Evolutionary conservation across 495 filamentous ascomycete genomes (phyloP), one percentile per base, ranked within the genome.

Genomic region (Chaetomium tenue): DNA sequence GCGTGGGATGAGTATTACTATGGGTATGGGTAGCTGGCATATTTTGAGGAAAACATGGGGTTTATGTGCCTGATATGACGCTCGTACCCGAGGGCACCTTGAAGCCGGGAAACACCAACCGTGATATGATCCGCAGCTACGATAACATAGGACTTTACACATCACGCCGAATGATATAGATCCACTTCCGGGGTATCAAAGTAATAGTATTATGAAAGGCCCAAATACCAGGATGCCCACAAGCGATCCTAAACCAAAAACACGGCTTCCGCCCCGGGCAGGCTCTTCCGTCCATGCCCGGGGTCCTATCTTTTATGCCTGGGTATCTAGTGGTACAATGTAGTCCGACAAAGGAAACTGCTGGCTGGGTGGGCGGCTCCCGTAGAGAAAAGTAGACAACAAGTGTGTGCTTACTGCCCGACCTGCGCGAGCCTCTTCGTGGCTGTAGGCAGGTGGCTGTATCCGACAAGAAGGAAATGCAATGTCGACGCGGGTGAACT

Each of bases 261-360:
- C 28, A 42, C 16, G 20, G 28, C 26, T 39, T 60, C 46, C 46
- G 9, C 28, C 22, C 16, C 46, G 37, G 23, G 7, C 22, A 28
- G 55, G 55, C 55, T 46, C 30, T 2, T 60, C 5, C 15, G 30
- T 13, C 42, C 23, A 16, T 15, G 37, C 53, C 28, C 20, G 55
- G 20, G 50, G 47, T 40, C 28, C 28, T 28, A 47, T 42, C 30
- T 62, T 52, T 46, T 63, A 64, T 70, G 61, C 63, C 59, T 68
- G 69, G 65, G 70, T 70, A 71, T 73, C 66, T 71, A 69, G 57
- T 70, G 65, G 64, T 74, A 67, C 65, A 47, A 44, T 44, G 70
- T 48, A 50, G 56, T 33, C 47, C 33, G 59, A 71, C 67, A 72
- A 73, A 72, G 63, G 69, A 69, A 42, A n/a, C 40, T 53, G 59